Conservation (phyloP, 2,329 filamentous ascomycete genomes). For the Sphaceloma murrayae region DNA sequence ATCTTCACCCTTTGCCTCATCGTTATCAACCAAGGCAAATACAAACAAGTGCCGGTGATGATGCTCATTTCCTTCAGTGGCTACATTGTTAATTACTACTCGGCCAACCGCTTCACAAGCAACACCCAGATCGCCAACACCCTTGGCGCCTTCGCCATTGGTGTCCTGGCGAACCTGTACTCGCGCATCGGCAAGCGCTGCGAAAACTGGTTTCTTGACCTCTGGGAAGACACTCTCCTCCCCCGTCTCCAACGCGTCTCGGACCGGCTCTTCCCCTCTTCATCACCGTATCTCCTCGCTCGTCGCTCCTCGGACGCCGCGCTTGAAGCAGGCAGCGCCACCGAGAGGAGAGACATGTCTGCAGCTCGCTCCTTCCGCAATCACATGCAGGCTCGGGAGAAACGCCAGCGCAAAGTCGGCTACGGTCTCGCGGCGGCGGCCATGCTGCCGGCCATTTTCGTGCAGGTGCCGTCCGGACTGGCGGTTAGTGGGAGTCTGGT, state of each 20-base stretch:
- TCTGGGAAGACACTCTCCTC: slow-evolving; percentile 44
- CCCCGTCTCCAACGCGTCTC: slow-evolving; percentile 28
- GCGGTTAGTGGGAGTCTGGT: slow-evolving; percentile 50
- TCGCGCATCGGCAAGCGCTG: slow-evolving; percentile 54
- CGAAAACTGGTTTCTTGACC: slow-evolving; percentile 46
- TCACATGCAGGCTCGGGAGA: not conserved
- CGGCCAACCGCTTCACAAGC: slow-evolving; percentile 53
- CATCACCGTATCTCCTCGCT: slow-evolving; percentile 20
- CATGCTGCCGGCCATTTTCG: slow-evolving; percentile 79
- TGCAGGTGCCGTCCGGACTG: slow-evolving; percentile 52
- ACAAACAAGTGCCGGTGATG: slow-evolving; percentile 69
- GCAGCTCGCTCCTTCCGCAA: not conserved
- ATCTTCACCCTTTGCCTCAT: slow-evolving; percentile 64
- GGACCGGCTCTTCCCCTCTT: slow-evolving; percentile 28
- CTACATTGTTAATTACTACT: slow-evolving; percentile 67
- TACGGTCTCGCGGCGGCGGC: slow-evolving; percentile 76
- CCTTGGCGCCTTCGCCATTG: slow-evolving; percentile 65
- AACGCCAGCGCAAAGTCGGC: slow-evolving; percentile 39
- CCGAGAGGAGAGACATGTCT: slow-evolving; percentile 21
- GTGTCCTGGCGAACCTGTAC: slow-evolving; percentile 70
- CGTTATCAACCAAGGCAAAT: slow-evolving; percentile 73
- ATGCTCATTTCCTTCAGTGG: slow-evolving; percentile 61
- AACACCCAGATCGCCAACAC: slow-evolving; percentile 71
- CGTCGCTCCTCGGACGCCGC: slow-evolving; percentile 18
- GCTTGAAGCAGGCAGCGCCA: slow-evolving; percentile 25